Base-by-base conservation (phyloP, 768 basidiomycete species). In the Paxillus rubicundulus region DNA sequence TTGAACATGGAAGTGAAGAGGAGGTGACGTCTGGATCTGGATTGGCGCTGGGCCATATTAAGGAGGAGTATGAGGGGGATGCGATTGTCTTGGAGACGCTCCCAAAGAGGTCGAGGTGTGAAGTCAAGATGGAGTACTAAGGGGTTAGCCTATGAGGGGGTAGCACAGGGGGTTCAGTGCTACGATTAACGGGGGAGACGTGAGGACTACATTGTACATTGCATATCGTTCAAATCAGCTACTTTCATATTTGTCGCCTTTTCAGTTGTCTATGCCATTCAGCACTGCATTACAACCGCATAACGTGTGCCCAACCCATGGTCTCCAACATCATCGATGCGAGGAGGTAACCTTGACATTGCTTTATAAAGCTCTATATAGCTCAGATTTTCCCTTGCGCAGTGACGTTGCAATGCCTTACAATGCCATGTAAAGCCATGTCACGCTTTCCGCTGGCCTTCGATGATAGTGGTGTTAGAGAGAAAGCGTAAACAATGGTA, bases 51-150 rank as follows among this genome's bases (percentile, higher is more conserved):
- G 50, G 48, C 36, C 56, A 17, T 17, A 48, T 67, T 54, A 56
- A 54, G 45, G 62, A 68, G 36, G 67, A 69, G 47, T 69, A 69
- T 50, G 67, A 70, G 16, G 65, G 57, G n/a, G 54, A 42, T 21
- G 48, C 44, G 2, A 47, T 48, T 33, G 10, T 12, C 2, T n/a
- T 61, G 34, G 67, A 61, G 39, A 61, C 61, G 39, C 69, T 69
- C 0, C 61, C 58, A 6, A 71, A 69, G 59, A 60, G 58, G 53
- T 61, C 60, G 28, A 61, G 18, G 45, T 57, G 60, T n/a, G 63
- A 55, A 3, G 55, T 52, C 46, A 53, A 59, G 40, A 45, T 56
- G 39, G 58, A 59, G 37, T 10, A 32, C 38, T 66, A 58, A 53
- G n/a, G 9, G 28, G 6, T 13, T 16, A 18, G 18, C 3, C 13